Base-by-base conservation (phyloP, 176 grass and related monocot genomes). In the Avena atlantica region DNA sequence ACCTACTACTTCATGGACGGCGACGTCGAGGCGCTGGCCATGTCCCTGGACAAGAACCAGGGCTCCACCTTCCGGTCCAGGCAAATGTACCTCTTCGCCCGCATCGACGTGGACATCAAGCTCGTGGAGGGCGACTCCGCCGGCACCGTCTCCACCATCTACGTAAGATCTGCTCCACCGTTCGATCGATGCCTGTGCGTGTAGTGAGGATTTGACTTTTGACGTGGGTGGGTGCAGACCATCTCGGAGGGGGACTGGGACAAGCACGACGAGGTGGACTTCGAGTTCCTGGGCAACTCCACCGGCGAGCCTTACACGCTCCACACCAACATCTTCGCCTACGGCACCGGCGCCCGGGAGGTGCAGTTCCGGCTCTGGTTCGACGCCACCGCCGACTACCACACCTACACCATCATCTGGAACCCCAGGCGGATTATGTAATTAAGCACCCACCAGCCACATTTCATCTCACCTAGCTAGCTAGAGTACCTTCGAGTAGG, bases 371-470 rank as follows among this genome's bases (percentile, higher is more conserved):
- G 76, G 13, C 93, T 92, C 81, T 88, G 87, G 91, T 97, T 94
- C 81, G 87, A 97, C 60, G 89, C 92, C 25, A 83, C 82, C 53
- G 48, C 78, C 5, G 95, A 85, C 49, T 97, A 83, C 89, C 95
- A 94, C 92, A 97, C 78, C 60, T 97, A 94, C 78, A 85, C 89
- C 86, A 93, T 97, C 37, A 15, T 93, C 70, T 97, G 95, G 95
- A 94, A 92, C 72, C 95, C 92, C 24, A 91, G 36, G 82, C 85
- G 86, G 81, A 84, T 97, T 40, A 15, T 94, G 95, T 97, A 62
- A 40, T 5, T 40, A 42, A 72, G 84, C 29, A 23, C 20, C 0
- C 45, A 47, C n/a, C n/a, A 14, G 8, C 29, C 70, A 68, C 65
- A 66, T 66, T 66, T 25, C 9, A 42, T 40, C 4, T 40, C 49